Evolutionary conservation across 208 protist genomes (phyloP).

Genomic region (Trypanosomatidae sp.): DNA sequence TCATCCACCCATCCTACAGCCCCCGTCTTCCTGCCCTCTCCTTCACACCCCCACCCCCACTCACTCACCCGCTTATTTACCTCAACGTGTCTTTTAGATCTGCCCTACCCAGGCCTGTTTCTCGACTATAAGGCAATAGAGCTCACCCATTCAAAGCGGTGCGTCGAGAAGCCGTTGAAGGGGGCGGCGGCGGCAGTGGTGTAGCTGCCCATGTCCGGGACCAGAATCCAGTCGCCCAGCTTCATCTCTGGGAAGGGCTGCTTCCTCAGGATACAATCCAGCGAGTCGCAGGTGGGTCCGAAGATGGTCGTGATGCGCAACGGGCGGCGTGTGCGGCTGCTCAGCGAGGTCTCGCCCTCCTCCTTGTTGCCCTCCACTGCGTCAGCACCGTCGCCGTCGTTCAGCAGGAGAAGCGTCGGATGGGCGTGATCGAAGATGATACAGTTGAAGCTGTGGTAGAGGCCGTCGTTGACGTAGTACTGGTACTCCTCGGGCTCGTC

Average conservation of each 20-base stretch:
- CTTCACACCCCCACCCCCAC: not conserved
- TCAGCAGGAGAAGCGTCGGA: slow-evolving; percentile 47
- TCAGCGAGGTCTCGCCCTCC: slow-evolving; percentile 18
- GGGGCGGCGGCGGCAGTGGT: slow-evolving; percentile 64
- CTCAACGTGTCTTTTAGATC: not conserved
- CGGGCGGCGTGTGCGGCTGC: slow-evolving; percentile 22
- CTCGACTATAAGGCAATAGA: slow-evolving; percentile 32
- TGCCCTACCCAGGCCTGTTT: not conserved
- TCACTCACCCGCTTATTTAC: not conserved
- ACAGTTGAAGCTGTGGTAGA: slow-evolving; percentile 90
- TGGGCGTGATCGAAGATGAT: slow-evolving; percentile 80
- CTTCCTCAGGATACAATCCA: slow-evolving; percentile 80
- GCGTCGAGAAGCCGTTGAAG: slow-evolving; percentile 87
- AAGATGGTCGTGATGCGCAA: slow-evolving; percentile 72
- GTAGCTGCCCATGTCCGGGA: slow-evolving; percentile 85
- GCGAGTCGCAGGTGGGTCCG: slow-evolving; percentile 84
- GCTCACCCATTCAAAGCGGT: slow-evolving; percentile 44
- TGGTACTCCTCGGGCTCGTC: slow-evolving; percentile 45
- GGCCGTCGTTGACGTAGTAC: slow-evolving; percentile 88
- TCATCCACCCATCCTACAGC: no score
- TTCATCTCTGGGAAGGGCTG: slow-evolving; percentile 70
- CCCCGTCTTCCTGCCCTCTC: no score
- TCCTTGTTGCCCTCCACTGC: slow-evolving; percentile 8
- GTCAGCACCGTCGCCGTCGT: slow-evolving; percentile 36
- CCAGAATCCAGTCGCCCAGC: slow-evolving; percentile 84